Conservation (phyloP, 352 stramenopile genomes). For the Phytopythium delawarense region DNA sequence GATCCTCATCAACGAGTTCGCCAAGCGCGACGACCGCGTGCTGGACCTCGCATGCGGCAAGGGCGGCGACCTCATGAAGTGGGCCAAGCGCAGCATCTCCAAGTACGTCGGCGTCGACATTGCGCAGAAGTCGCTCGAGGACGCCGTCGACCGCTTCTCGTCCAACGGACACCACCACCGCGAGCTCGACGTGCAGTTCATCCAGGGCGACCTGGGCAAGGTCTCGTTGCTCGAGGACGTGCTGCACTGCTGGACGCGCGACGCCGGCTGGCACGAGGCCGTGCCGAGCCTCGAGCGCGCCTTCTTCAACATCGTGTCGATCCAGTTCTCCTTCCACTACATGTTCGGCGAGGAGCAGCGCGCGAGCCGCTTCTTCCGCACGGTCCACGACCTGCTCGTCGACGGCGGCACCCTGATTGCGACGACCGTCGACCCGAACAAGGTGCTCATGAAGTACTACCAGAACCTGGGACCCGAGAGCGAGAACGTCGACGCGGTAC, state of each 20-base stretch:
- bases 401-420: slow-evolving; percentile 94
- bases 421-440: slow-evolving; percentile 96
- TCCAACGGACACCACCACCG: slow-evolving; percentile 63
- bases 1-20: slow-evolving; percentile 92
- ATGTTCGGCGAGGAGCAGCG: slow-evolving; percentile 95
- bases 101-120: slow-evolving; percentile 98
- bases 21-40: slow-evolving; percentile 81
- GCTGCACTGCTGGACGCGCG: slow-evolving; percentile 67
- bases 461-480: slow-evolving; percentile 41
- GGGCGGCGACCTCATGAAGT: slow-evolving; percentile 98
- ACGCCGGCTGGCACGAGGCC: slow-evolving; percentile 53
- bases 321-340: slow-evolving; percentile 99
- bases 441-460: slow-evolving; percentile 85
- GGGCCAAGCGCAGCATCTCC: slow-evolving; percentile 86
- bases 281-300: slow-evolving; percentile 33
- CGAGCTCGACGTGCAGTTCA: slow-evolving; percentile 74
- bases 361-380: slow-evolving; percentile 92
- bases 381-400: slow-evolving; percentile 88
- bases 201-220: slow-evolving; percentile 71
- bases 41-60: slow-evolving; percentile 98
- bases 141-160: slow-evolving; percentile 87
- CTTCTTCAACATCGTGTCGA: slow-evolving; percentile 95
- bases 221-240: slow-evolving; percentile 63
- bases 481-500: slow-evolving; percentile 5
- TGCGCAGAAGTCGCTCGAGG: slow-evolving; percentile 93